Conservation (phyloP, 2,329 filamentous ascomycete genomes). For the Neonectria coccinea region DNA sequence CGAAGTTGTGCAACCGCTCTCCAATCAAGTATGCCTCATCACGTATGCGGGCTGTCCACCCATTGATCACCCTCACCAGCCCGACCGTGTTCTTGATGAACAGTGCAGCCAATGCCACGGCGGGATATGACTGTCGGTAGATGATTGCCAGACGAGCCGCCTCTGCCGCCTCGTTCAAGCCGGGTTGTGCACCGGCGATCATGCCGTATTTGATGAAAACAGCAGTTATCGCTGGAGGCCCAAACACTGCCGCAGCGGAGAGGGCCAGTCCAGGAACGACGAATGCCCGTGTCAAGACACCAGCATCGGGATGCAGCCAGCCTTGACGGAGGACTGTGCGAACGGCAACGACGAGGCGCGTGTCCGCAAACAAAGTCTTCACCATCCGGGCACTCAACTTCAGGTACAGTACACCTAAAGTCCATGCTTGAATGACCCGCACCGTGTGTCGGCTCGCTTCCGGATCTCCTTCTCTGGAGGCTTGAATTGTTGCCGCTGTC, state of each 20-base stretch:
- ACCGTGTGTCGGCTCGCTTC: conserved; percentile 71
- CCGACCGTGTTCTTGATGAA: conserved; percentile 58
- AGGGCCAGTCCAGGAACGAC: conserved; percentile 78
- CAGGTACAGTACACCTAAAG: conserved; percentile 88
- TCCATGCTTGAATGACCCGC: conserved; percentile 93
- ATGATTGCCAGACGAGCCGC: conserved; percentile 52
- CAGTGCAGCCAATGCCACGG: conserved; percentile 64
- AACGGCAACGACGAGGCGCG: conserved; percentile 79
- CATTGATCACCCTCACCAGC: conserved; percentile 71
- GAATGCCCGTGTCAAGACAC: conserved; percentile 85
- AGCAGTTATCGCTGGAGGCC: conserved; percentile 71
- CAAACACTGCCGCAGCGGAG: conserved; percentile 70
- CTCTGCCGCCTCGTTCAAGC: conserved; percentile 42
- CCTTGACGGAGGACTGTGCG: conserved; percentile 79
- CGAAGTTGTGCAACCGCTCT: conserved; percentile 94
- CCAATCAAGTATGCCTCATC: conserved; percentile 98
- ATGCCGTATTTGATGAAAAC: conserved; percentile 45
- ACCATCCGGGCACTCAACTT: conserved; percentile 81
- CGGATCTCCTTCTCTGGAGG: conserved; percentile 39
- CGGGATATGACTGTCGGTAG: conserved; percentile 77
- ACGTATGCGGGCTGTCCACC: conserved; percentile 84
- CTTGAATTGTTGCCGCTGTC: conserved; percentile 46
- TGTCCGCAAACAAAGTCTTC: conserved; percentile 73
- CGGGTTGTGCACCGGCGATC: conserved; percentile 32
- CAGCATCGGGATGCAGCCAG: conserved; percentile 81